Base-by-base conservation (phyloP, 179 eudicot genomes). In the Silene noctiflora region DNA sequence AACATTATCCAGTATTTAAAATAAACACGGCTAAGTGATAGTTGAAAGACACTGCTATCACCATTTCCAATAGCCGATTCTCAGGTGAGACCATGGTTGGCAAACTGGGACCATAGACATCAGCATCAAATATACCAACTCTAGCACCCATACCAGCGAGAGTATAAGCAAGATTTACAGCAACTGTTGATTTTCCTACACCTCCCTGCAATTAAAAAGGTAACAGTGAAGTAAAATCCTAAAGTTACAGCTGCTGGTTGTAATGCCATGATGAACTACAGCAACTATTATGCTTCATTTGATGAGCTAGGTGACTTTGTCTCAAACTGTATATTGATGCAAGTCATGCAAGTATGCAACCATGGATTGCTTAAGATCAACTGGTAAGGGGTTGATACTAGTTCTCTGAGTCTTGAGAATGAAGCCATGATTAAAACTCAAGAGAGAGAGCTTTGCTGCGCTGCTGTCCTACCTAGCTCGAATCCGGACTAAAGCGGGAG, bases 81-180 rank as follows among this genome's bases (percentile, higher is more conserved):
- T 93, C 98, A 33, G 99, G 99, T 77, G 97, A 93, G 72, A 95
- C 99, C 99, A 95, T 95, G 48, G 97, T 95, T 62, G 98, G 99
- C 81, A 95, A 85, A 83, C 99, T 95, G 48, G 99, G 99, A 77
- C 99, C 99, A 82, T 95, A 95, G 48, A 95, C 96, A 89, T 95
- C 98, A 73, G 99, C 97, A 81, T 95, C 98, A 75, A 95, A 95
- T 22, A 95, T 93, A 65, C 99, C 99, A 83, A 95, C 99, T 87
- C 99, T 87, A 63, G 99, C 99, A 51, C 99, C 99, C 99, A 95
- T 95, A 73, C 91, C 98, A 77, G 98, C 99, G 81, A 95, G 91
- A 69, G 98, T 93, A 78, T 93, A 95, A 68, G 98, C 97, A 39
- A 95, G 92, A 79, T 95, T 93, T 72, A 95, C 99, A 21, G 99